Evolutionary conservation across 2,329 filamentous ascomycete genomes (phyloP), one percentile per base, ranked within the genome.

Genomic region (Harringtonia aguacate): DNA sequence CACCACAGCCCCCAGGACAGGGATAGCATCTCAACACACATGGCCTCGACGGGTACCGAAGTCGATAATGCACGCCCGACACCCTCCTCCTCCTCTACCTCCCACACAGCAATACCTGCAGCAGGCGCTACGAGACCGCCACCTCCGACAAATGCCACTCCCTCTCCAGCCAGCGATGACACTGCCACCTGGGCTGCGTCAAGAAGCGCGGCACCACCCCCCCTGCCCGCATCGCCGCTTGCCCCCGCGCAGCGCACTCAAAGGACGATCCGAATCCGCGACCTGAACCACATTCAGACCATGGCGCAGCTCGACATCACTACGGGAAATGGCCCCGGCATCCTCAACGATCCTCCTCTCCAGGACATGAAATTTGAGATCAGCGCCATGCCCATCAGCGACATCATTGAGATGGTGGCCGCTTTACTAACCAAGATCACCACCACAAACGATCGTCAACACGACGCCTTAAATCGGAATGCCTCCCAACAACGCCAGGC

Each of bases 371-470:
- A 78, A 59, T 98, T 95, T 61, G 92, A 97, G 63, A 95, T 98
- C 55, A 95, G 89, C 65, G 85, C 79, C 43, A 97, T 98, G 90
- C 92, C 92, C 42, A 94, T 97, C 44, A 80, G 84, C 52, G 90
- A 98, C 58, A 86, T 98, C 53, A 98, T 98, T 59, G 90, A 97
- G 63, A 97, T 98, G 92, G 92, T 98, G 4, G 92, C 92, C 5
- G 92, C 89, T 8, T 74, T 98, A 21, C 70, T 98, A 49, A 95
- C 90, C 45, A 97, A 97, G 63, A 98, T 98, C 55, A 97, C 92
- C 7, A 87, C 86, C 4, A 95, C 90, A 46, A 98, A 98, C 59
- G 92, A 98, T 60, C 69, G 83, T 41, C 89, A 97, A 60, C 90
- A 97, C 62, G 87, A 95, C 59, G 85, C 89, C 50, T 65, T 95